Conservation (phyloP, 495 filamentous ascomycete species). For the Pyronema omphalodes region DNA sequence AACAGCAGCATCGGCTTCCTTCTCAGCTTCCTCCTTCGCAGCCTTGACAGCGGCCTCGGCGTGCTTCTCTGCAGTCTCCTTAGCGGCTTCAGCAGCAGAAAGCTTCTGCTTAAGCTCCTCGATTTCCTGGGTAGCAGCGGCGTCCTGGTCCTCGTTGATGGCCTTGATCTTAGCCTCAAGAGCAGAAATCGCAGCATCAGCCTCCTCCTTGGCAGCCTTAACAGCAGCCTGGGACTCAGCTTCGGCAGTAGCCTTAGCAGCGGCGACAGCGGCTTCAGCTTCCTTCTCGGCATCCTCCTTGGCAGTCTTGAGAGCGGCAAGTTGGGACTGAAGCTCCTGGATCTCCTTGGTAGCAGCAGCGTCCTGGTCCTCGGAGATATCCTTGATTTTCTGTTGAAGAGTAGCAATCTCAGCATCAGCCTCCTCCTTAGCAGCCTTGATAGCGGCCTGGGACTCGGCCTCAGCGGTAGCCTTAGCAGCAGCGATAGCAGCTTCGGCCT, state of each 20-base stretch:
- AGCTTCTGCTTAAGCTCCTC: constrained; percentile 10
- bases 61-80: constrained; percentile 4
- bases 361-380: too few species aligned
- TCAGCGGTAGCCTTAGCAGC: neutral
- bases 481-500: neutral
- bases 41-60: constrained; percentile 7
- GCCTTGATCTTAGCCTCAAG: neutral
- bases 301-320: neutral
- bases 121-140: constrained; percentile 2
- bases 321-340: neutral
- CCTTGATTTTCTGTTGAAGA: too few species aligned
- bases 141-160: neutral
- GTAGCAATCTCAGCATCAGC: neutral
- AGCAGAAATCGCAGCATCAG: constrained; percentile 5
- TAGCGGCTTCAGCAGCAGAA: constrained; percentile 4
- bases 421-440: neutral
- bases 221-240: constrained; percentile 6
- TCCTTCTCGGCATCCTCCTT: constrained; percentile 8
- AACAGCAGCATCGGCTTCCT: constrained; percentile 3
- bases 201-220: constrained; percentile 1
- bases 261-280: neutral
- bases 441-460: neutral
- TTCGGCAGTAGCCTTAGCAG: constrained; percentile 2
- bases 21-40: constrained; percentile 8
- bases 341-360: neutral